Base-by-base conservation (phyloP, 2,329 filamentous ascomycete species). In the Sporothrix euskadiensis region DNA sequence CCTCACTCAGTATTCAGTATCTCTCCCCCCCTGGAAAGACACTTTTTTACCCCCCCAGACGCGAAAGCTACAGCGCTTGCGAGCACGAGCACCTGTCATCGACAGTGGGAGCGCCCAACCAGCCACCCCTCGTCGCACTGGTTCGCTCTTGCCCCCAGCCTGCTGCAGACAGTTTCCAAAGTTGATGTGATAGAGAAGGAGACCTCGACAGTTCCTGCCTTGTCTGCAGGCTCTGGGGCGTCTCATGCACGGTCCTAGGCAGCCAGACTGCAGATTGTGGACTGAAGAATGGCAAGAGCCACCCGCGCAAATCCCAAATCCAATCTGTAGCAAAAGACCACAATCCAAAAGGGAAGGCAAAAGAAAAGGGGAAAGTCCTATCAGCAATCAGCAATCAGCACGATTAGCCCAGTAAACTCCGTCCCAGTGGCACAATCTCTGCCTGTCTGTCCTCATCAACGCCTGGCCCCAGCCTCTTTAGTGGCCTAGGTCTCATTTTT, bases 401-500 rank as follows among this genome's bases (percentile, higher is more conserved):
- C 8, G 12, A 39, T 16, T 6, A 54, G 59, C 9, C 16, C 19
- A 12, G 32, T 22, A 22, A 22, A n/a, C 14, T n/a, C 70, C 44
- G 65, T 71, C 65, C 56, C 70, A 30, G 57, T 39, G 1, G 70
- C 57, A 52, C 70, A 65, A 65, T 71, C 56, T 56, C 30, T 14
- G 16, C 22, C 12, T 10, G 8, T 56, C 52, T 56, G 52, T 56
- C 52, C 52, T 56, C 52, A 56, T 56, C 52, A 61, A 57, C 57
- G 56, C 35, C 56, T 63, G 39, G 8, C 26, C 32, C 69, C 57
- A 71, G 57, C 69, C 57, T 61, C 44, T 39, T 54, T 71, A 69
- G 68, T 70, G 68, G 49, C n/a, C 69, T 71, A 49, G 61, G 52
- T 49, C 69, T 44, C 69, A 71, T 61, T 61, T 56, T 71, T 71